Evolutionary conservation across 345 rosid species (phyloP), one percentile per base, ranked within the genome.

Genomic region (Aquilaria yunnanensis): DNA sequence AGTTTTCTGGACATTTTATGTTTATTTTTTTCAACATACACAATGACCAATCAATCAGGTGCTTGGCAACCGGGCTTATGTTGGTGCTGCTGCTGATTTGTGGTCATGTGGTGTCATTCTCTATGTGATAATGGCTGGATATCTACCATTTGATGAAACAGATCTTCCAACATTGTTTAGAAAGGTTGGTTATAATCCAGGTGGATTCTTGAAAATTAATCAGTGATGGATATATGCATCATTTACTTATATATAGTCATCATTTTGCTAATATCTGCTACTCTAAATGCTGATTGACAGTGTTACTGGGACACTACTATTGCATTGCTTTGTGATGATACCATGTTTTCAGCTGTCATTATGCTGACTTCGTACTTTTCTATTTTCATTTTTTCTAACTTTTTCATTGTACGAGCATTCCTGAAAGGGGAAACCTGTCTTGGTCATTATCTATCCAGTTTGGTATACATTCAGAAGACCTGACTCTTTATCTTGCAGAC

Each of bases 21-120:
- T 37, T 37, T 37, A 7, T 0, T 3, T 37, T 23, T 37, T 37
- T 37, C 43, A 37, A 3, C 43, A 3, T 7, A 3, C 43, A 3
- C 43, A 3, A 37, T 37, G 43, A 37, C 43, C 1, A 37, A 37
- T 3, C 43, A 37, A 33, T 71, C 70, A 84, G 94, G 89, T 87
- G 32, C 83, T 87, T 10, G 50, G 86, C 63, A 46, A 83, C 69
- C 79, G 59, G 41, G 97, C 96, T 60, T 94, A 94, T 70, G 83
- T 83, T 69, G 99, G 98, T 51, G 87, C 97, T 51, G 87, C 86
- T 72, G 95, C 98, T 51, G 99, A 90, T 62, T 57, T 90, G 56
- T 94, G 99, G 96, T 94, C 99, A 46, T 94, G 96, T 50, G 99
- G 99, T 54, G 97, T 93, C 31, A 81, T 93, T 69, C 92, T 93